Base-by-base conservation (phyloP, 805 yeast species). In the Cyberlindnera bimundalis region DNA sequence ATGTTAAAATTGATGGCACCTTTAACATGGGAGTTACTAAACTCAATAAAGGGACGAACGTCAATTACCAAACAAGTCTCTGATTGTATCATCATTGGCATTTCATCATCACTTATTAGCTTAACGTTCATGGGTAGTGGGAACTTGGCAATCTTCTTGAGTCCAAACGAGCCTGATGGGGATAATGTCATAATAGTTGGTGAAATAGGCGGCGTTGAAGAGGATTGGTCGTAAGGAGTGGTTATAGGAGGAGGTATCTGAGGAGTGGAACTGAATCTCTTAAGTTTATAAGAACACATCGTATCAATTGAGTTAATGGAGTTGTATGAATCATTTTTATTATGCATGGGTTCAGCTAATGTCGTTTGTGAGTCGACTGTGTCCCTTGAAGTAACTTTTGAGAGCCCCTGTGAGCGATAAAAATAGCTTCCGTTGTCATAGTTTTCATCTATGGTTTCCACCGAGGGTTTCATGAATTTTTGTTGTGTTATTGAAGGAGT, bases 11-110 rank as follows among this genome's bases (percentile, higher is more conserved):
- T 87, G 33, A 86, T 67, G 1, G 97, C 75, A 30, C 73, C 67
- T 4, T 52, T 54, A 11, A 91, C 61, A 46, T 81, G 88, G 3
- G 70, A 56, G 44, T 69, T 73, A 31, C 80, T 71, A 57, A 67
- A 87, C 42, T 85, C 91, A 18, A 84, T 79, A 56, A 80, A 87
- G 0, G 96, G 86, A 40, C 98, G 67, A 10, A 84, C 81, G 58
- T 90, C 98, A 13, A 88, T 65, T 3, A 84, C 53, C n/a, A 86
- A 51, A 5, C 71, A 46, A 29, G 55, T 56, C 12, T 37, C 38
- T 19, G 13, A 14, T 1, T 15, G 29, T 16, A 51, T 20, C n/a
- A 47, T 21, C 3, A 12, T 11, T 1, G 47, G 27, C 7, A 42
- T 21, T 19, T 50, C 51, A 6, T 29, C 29, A 19, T 46, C 47